Base-by-base conservation (phyloP, 2,329 filamentous ascomycete species). In the Sclerotinia spermophila region DNA sequence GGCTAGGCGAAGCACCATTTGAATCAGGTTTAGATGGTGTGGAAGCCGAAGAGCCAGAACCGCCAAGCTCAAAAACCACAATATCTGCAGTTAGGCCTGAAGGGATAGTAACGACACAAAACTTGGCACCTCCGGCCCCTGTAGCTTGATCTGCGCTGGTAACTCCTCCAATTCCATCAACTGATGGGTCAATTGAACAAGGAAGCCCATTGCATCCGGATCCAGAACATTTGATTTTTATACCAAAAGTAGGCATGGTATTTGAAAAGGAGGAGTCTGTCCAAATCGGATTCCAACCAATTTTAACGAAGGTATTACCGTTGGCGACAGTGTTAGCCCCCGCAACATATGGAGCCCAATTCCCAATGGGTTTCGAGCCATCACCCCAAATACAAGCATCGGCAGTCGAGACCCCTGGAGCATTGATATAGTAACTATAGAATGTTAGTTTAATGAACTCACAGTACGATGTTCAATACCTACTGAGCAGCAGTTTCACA, bases 271-370 rank as follows among this genome's bases (percentile, higher is more conserved):
- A 66, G 73, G 67, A 76, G 75, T 89, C 84, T 45, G 85, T 84
- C 80, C 88, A 94, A 73, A 92, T 90, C 35, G 92, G 92, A 80
- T 94, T 94, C 85, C 89, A 91, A 69, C 89, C 91, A 67, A 94
- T 83, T 82, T 93, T 94, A 76, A 93, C 85, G 78, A 86, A 94
- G 1, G 91, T 93, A 72, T 86, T 81, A 66, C 92, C 92, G 67
- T 81, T 83, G 61, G 77, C 75, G 74, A 89, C 88, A 24, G 88
- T 89, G 81, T 94, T 94, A 70, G 90, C 89, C 71, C 92, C 92
- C 21, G 90, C 89, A 73, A 94, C 91, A 77, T 89, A 95, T 2
- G 91, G 89, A 66, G 86, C 84, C 92, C 92, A 94, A 82, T 94
- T 94, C 65, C 92, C 92, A 75, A 88, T 80, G 1, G 90, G 84